Conservation (phyloP, 345 rosid genomes). For the Hibiscus syriacus region DNA sequence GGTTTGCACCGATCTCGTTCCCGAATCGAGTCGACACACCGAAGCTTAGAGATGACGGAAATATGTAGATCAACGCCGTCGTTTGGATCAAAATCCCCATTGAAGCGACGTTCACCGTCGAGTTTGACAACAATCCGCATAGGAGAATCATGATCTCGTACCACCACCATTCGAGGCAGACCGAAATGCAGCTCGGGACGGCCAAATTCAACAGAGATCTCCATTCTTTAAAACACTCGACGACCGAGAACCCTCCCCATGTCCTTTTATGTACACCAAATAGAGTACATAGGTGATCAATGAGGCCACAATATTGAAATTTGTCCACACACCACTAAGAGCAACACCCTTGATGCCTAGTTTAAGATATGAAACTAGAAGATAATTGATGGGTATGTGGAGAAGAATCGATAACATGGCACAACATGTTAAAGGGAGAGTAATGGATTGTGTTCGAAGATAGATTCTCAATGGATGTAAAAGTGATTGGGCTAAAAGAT, state of each 20-base stretch:
- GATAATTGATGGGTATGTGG: no score
- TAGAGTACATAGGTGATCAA: no score
- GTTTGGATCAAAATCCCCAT: not conserved
- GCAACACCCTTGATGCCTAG: no score
- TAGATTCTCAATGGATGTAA: slow-evolving; percentile 78
- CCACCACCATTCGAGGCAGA: not conserved
- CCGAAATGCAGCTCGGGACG: not conserved
- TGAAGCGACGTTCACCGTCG: not conserved
- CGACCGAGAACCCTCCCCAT: not conserved
- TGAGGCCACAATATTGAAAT: no score
- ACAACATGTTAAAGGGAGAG: no score
- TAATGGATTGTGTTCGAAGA: no score
- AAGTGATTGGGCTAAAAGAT: slow-evolving; percentile 69
- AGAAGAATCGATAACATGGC: no score
- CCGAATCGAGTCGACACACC: not conserved
- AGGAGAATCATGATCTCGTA: not conserved
- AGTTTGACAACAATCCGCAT: not conserved
- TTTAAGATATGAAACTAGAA: no score
- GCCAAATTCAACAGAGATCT: not conserved
- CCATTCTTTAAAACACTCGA: slow-evolving; percentile 3
- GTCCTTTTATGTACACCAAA: not conserved
- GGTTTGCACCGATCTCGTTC: not conserved
- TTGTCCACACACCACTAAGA: no score
- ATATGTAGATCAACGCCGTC: not conserved
- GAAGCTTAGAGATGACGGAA: not conserved